Evolutionary conservation across 2,329 filamentous ascomycete genomes (phyloP).

Genomic region (Lasiodiplodia sp.): DNA sequence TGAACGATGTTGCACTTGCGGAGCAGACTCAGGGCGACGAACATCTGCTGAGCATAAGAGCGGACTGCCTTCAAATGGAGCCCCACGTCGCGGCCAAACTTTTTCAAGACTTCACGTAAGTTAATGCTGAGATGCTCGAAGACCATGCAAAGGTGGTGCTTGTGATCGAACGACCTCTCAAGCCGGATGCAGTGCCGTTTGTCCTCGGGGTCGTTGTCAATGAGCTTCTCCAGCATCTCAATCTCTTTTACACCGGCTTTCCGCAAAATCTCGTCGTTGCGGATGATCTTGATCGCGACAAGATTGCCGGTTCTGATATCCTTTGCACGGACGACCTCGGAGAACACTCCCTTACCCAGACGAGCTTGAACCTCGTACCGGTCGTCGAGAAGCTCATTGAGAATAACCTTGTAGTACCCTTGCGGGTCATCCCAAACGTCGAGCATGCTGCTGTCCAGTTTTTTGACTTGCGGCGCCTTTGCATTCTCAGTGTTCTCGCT

Average conservation of each 20-base stretch:
- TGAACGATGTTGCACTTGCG: conserved; percentile 93
- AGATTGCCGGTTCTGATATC: conserved; percentile 71
- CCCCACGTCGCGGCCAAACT: conserved; percentile 92
- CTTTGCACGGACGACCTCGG: conserved; percentile 87
- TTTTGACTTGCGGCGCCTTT: conserved; percentile 53
- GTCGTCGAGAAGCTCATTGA: conserved; percentile 86
- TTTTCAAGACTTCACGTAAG: conserved; percentile 90
- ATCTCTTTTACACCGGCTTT: conserved; percentile 96
- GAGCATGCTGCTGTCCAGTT: conserved; percentile 71
- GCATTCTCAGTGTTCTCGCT: conserved; percentile 50
- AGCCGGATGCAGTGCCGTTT: conserved; percentile 92
- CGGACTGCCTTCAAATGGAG: conserved; percentile 88
- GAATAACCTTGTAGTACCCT: conserved; percentile 94
- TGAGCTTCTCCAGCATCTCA: conserved; percentile 87
- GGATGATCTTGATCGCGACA: conserved; percentile 98
- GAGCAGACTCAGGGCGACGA: conserved; percentile 85
- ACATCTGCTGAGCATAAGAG: conserved; percentile 92
- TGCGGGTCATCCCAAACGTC: conserved; percentile 84
- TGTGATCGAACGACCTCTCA: conserved; percentile 88
- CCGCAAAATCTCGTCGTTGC: conserved; percentile 76
- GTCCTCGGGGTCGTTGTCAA: conserved; percentile 83
- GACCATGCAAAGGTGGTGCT: conserved; percentile 92
- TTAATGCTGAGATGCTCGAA: conserved; percentile 96
- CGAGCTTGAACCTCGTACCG: conserved; percentile 89
- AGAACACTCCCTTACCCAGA: conserved; percentile 94